Evolutionary conservation across 345 rosid genomes (phyloP).

Genomic region (Heritiera littoralis): DNA sequence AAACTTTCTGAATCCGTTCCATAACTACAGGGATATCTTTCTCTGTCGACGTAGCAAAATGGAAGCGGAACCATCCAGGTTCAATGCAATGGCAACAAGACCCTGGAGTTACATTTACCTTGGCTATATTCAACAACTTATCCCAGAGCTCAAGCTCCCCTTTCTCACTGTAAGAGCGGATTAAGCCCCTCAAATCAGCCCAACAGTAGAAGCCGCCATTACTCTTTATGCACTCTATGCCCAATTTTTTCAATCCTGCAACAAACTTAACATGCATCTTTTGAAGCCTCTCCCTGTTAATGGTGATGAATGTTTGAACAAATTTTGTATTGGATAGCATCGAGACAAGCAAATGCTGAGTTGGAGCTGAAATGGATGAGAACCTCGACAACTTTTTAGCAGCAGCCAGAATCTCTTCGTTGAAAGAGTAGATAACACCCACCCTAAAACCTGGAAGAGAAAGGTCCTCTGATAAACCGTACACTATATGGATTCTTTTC

Average conservation of each 20-base stretch:
- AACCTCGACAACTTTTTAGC: conserved; percentile 65
- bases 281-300: conserved; percentile 54
- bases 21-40: conserved; percentile 63
- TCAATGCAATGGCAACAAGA: conserved; percentile 91
- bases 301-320: conserved; percentile 44
- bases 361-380: conserved; percentile 75
- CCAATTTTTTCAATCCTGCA: conserved; percentile 60
- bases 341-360: conserved; percentile 60
- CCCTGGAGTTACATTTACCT: conserved; percentile 80
- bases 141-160: conserved; percentile 96
- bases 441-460: conserved; percentile 67
- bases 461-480: conserved; percentile 68
- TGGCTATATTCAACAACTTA: conserved; percentile 64
- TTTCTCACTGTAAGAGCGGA: conserved; percentile 71
- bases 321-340: conserved; percentile 58
- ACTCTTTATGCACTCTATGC: conserved; percentile 60
- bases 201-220: conserved; percentile 82
- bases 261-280: conserved; percentile 40
- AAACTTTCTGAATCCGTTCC: conserved; percentile 59
- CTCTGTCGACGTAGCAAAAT: conserved; percentile 65
- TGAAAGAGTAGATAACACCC: conserved; percentile 69
- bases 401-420: conserved; percentile 58
- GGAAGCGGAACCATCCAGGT: conserved; percentile 90
- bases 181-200: conserved; percentile 82
- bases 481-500: conserved; percentile 77